Evolutionary conservation across 345 rosid species (phyloP), one percentile per base, ranked within the genome.

Genomic region (Brassica incana): DNA sequence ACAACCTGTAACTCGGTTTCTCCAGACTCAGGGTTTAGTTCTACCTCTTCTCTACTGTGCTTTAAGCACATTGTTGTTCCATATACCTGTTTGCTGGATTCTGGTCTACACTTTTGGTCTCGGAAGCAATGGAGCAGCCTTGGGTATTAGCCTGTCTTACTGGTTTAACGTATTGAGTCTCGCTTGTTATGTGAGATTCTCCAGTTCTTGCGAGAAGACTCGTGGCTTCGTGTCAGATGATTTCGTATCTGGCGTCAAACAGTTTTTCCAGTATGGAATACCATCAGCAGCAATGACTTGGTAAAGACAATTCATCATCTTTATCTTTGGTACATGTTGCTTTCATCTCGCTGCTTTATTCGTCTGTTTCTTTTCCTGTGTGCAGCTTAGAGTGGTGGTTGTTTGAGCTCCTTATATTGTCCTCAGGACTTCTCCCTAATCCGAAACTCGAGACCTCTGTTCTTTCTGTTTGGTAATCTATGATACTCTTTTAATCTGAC

Each of bases 361-460:
- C 33, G 20, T 35, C 5, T 67, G 23, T 68, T 66, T 18, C 9
- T 2, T 25, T 29, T 0, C 60, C 6, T 64, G 27, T 20, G 38
- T 71, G 56, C 82, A 90, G 92, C 84, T 84, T 89, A 5, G 88
- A 89, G 77, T 89, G 95, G 95, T 90, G 92, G 86, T 82, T 90
- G 4, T 80, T 85, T 71, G 93, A 90, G 85, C 62, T 90, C 52
- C 81, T 89, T 43, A 29, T 64, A 27, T 66, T 90, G 77, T 81
- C 84, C 10, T 89, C 88, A 2, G 92, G 91, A 35, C 76, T 90
- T 10, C 76, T 87, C 50, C 85, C 90, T 9, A 89, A 91, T 61
- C 90, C 90, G 30, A 76, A 87, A 18, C 84, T 88, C 52, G 87
- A 89, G 78, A 89, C 93, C 56, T 91, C 93, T 11, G 87, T 89